Conservation (phyloP, 129 eudicot genomes). For the Oenanthe sinensis region DNA sequence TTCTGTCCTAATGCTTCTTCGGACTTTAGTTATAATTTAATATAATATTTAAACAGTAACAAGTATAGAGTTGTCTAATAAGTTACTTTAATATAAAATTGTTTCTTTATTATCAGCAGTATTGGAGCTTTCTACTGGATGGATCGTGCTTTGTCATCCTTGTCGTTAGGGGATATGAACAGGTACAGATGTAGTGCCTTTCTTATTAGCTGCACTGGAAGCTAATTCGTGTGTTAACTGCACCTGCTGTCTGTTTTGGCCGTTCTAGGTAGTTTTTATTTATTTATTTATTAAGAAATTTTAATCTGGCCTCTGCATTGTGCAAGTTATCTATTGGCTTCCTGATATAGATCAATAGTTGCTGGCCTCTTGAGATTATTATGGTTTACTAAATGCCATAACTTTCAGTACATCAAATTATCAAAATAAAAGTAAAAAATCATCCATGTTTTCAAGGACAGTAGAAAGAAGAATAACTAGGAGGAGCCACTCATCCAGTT, state of each 20-base stretch:
- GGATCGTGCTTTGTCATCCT: constrained; percentile 63
- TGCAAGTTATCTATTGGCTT: not conserved
- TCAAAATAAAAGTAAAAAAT: not conserved
- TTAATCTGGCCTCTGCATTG: not conserved
- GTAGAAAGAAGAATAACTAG: not conserved
- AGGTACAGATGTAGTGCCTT: constrained; percentile 23
- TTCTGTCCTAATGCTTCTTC: not conserved
- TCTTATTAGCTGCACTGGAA: not conserved
- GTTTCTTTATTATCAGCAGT: constrained; percentile 14
- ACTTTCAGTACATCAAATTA: not conserved
- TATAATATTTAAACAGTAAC: not conserved
- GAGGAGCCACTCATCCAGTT: not conserved
- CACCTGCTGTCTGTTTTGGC: not conserved
- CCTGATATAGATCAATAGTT: not conserved
- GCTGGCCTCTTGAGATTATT: not conserved
- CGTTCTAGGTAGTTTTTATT: not conserved
- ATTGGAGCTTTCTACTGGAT: constrained; percentile 87
- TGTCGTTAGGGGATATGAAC: constrained; percentile 36
- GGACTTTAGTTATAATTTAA: not conserved
- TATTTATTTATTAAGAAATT: no score
- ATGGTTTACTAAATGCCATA: not conserved
- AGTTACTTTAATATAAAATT: not conserved
- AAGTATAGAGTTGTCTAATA: not conserved
- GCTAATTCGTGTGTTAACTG: not conserved
- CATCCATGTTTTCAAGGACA: not conserved